Base-by-base conservation (phyloP, 139 green algal species). In the Tetradesmus obliquus region DNA sequence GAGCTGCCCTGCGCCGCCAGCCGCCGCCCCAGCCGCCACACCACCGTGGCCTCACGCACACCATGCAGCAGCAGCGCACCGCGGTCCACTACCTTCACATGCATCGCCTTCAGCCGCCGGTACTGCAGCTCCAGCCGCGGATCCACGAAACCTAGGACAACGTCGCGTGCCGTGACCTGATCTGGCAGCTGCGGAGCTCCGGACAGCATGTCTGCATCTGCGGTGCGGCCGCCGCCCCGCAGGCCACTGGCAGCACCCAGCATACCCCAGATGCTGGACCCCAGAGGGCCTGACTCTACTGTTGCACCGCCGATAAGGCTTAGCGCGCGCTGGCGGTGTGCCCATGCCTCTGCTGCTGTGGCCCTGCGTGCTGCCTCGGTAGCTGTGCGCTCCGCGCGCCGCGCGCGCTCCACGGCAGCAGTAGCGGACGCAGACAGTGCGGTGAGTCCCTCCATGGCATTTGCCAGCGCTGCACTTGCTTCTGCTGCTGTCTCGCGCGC, bases 101-200 rank as follows among this genome's bases (percentile, higher is more conserved):
- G 86, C 69, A 90, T 8, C 55, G 86, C 86, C 69, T 90, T 90
- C 1, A 90, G 51, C 51, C 86, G 45, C 51, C 86, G 69, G 86
- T 90, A 90, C 66, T 90, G 86, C 6, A 90, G 17, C 69, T 90
- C 86, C 66, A 90, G 69, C 45, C 86, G 13, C 51, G 55, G 55
- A 83, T 90, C 86, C 3, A 19, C 20, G 17, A 90, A 90, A 20
- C 86, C 86, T 51, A 90, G 51, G 22, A 90, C 7, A 13, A 90
- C 86, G 55, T 90, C 69, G 15, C 69, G 69, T 4, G 8, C 9
- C 6, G 51, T 54, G 2, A 90, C 69, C 19, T 22, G 6, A 2
- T 53, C 86, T 53, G 86, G 86, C 51, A 90, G 51, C 66, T 83
- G 57, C 19, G 69, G 86, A 6, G 86, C 55, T 1, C n/a, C 66